A percentile compares a stretch with the other conserved stretches of the same genome.
These are phyloP conservation scores for Cylindrotheca closterium DNA, from an alignment of 108 stramenopile species.

Conservation along the genomic window DNA sequence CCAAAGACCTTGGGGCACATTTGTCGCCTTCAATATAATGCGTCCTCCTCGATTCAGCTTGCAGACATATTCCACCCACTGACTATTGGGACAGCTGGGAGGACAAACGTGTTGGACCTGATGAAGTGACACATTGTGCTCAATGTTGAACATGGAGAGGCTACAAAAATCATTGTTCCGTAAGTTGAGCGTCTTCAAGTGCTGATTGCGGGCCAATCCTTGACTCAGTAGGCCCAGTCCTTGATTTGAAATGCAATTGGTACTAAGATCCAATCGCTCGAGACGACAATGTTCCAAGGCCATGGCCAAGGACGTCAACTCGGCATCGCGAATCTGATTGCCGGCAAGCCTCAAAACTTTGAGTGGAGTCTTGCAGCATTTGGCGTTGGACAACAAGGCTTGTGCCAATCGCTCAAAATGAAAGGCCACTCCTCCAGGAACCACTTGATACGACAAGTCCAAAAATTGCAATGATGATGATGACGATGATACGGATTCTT, in stretches of 20 bases:
- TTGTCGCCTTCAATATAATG: neutral
- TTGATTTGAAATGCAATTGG: neutral
- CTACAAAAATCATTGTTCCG: slow-evolving; percentile 1
- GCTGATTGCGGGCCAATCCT: neutral
- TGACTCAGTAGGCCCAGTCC: neutral
- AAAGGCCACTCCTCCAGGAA: neutral
- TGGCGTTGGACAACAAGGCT: no score
- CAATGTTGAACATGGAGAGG: neutral
- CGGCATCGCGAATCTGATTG: neutral
- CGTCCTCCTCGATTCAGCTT: slow-evolving; percentile 7
- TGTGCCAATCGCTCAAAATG: no score
- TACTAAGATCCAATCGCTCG: slow-evolving; percentile 4
- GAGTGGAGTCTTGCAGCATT: neutral
- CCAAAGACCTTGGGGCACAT: neutral
- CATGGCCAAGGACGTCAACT: neutral
- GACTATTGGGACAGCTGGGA: neutral
- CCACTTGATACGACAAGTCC: slow-evolving; percentile 7
- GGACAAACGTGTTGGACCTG: slow-evolving; percentile 1
- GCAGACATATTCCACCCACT: slow-evolving; percentile 1
- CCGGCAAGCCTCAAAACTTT: slow-evolving; percentile 9
- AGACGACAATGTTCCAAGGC: neutral
- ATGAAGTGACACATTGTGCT: neutral
- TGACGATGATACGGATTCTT: neutral
- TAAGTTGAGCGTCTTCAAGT: slow-evolving; percentile 3
- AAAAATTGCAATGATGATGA: neutral